These are phyloP conservation scores for Erysimum pusillum DNA, from an alignment of 441 rosid species.

Conservation along the genomic window DNA sequence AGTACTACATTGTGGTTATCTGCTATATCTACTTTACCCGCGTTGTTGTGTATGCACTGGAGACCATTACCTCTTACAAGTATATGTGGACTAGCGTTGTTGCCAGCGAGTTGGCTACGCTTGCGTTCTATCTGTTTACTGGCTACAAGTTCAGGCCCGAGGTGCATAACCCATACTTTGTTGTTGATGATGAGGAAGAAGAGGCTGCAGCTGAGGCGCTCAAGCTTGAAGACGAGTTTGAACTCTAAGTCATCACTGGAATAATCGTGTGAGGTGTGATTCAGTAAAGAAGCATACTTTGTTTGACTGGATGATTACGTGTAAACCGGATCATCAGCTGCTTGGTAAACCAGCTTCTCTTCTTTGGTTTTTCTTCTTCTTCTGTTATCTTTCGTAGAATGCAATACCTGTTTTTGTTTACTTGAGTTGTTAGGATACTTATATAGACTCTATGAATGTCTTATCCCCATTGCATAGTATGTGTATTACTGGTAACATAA, in stretches of 20 bases:
- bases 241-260: constrained; percentile 56
- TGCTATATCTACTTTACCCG: constrained; percentile 95
- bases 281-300: constrained; percentile 18
- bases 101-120: constrained; percentile 85
- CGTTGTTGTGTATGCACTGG: constrained; percentile 84
- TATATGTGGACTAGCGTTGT: constrained; percentile 86
- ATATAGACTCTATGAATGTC: constrained; percentile 40
- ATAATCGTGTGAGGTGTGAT: constrained; percentile 16
- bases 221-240: constrained; percentile 95
- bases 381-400: constrained; percentile 18
- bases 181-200: constrained; percentile 91
- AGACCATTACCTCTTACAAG: constrained; percentile 87
- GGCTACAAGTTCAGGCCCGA: constrained; percentile 90
- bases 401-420: constrained; percentile 39
- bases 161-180: constrained; percentile 93
- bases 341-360: constrained; percentile 36
- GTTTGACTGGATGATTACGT: constrained; percentile 37
- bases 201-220: constrained; percentile 96
- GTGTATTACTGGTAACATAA: constrained; percentile 41
- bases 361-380: constrained; percentile 17
- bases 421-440: constrained; percentile 43
- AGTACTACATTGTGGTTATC: constrained; percentile 91
- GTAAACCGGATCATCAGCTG: constrained; percentile 42
- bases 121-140: constrained; percentile 85
- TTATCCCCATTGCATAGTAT: constrained; percentile 48